Conservation (phyloP, 129 eudicot genomes). For the Flaveria linearis region DNA sequence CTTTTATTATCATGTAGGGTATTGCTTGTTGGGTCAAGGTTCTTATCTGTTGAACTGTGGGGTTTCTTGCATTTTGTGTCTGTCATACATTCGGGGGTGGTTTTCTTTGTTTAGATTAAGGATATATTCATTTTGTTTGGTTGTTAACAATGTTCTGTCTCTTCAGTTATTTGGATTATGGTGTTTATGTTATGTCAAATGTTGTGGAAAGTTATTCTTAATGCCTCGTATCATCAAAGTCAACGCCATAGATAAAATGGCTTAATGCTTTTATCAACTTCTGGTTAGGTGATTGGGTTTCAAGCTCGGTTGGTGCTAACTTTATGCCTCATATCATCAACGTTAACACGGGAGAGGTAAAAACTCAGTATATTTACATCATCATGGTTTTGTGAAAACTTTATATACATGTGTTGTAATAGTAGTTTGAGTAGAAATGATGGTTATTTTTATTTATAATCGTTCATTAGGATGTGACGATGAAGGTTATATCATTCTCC, state of each 20-base stretch:
- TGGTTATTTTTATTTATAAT: background rate
- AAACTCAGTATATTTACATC: background rate
- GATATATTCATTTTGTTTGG: background rate
- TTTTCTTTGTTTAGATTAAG: slow-evolving; percentile 6
- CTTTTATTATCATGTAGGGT: slow-evolving; percentile 49
- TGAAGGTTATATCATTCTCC: slow-evolving; percentile 60
- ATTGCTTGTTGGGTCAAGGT: slow-evolving; percentile 40
- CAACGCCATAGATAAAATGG: background rate
- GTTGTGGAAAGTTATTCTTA: background rate
- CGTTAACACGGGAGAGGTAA: slow-evolving; percentile 93
- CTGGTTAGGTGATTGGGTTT: slow-evolving; percentile 65
- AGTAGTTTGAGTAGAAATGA: background rate
- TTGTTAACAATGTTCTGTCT: background rate
- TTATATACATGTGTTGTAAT: background rate
- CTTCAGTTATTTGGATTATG: background rate
- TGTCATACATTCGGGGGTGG: slow-evolving; percentile 10
- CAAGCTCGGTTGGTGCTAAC: slow-evolving; percentile 79
- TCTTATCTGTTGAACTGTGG: slow-evolving; percentile 34
- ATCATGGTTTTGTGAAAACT: background rate
- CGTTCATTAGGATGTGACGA: slow-evolving; percentile 68
- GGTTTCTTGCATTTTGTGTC: slow-evolving; percentile 39
- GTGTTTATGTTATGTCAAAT: background rate
- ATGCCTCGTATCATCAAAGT: background rate
- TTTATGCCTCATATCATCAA: slow-evolving; percentile 80
- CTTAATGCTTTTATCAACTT: background rate